phyloP scores from a whole-genome alignment of 345 rosid genomes.

The Carallia brachiata region DNA sequence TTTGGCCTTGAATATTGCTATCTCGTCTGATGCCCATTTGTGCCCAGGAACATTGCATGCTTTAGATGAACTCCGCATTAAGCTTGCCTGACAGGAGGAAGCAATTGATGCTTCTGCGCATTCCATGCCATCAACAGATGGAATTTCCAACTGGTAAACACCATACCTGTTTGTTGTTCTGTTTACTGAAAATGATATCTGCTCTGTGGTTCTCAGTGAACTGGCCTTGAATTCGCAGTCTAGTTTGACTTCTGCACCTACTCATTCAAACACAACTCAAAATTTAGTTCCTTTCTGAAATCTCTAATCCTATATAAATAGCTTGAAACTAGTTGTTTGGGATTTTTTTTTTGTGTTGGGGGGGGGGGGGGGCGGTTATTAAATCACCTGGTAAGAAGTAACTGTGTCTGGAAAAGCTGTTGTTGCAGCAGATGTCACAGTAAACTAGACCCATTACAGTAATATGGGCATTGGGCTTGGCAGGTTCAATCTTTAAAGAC shows the following conservation, averaged over 20 bases:
- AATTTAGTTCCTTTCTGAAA: not conserved
- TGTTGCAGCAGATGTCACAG: slow-evolving; percentile 90
- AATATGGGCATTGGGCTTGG: slow-evolving; percentile 45
- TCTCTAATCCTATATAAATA: not conserved
- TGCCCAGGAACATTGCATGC: slow-evolving; percentile 79
- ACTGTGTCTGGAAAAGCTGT: slow-evolving; percentile 89
- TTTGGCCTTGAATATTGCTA: slow-evolving; percentile 52
- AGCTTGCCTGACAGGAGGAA: slow-evolving; percentile 67
- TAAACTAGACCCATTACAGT: slow-evolving; percentile 86
- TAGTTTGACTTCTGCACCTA: slow-evolving; percentile 81
- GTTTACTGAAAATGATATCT: slow-evolving; percentile 66
- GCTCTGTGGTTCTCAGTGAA: slow-evolving; percentile 56
- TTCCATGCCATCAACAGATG: slow-evolving; percentile 65
- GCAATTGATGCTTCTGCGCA: slow-evolving; percentile 68
- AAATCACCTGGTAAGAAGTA: slow-evolving; percentile 83
- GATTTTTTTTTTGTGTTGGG: too few species aligned
- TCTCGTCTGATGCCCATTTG: slow-evolving; percentile 67
- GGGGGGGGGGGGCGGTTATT: not conserved
- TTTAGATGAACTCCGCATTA: slow-evolving; percentile 50
- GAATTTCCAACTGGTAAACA: slow-evolving; percentile 65
- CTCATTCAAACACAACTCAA: not conserved
- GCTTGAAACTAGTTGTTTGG: not conserved
- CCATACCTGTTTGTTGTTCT: slow-evolving; percentile 80
- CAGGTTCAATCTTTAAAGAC: slow-evolving; percentile 32
- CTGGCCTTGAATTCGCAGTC: slow-evolving; percentile 69